Base-by-base conservation (phyloP, 2,329 filamentous ascomycete species). In the Calonectria henricotiae region DNA sequence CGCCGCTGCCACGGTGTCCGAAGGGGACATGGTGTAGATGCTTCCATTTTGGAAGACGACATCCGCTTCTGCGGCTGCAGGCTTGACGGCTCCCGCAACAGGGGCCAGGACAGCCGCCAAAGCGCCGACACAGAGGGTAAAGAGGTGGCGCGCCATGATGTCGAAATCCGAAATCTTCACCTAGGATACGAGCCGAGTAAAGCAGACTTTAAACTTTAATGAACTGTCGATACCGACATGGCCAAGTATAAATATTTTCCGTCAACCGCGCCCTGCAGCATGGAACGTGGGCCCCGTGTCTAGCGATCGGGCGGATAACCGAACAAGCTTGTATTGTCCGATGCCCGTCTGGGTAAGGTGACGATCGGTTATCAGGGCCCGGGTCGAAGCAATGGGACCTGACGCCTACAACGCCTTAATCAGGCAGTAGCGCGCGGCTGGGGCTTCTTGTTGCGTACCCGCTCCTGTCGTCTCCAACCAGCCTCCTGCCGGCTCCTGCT, bases 21-120 rank as follows among this genome's bases (percentile, higher is more conserved):
- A 49, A 4, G 66, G 47, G 30, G 62, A 46, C 70, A 79, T 75
- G 30, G 75, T 75, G 65, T 79, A 78, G 51, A 79, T 79, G 35
- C 62, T 73, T 37, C 76, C 77, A 77, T 79, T 79, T 51, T 68
- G 69, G 8, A 79, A 74, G 27, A 79, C 77, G 2, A 74, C 66
- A 43, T 79, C 77, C 2, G 77, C 76, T 1, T 72, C 47, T 43
- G 25, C 35, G 7, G 49, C 47, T 43, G 25, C 35, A 15, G 49
- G 15, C 30, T 51, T 30, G 47, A 62, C 64, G 46, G 37, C 66
- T 9, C 41, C 47, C 4, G 61, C 37, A 58, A 69, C 64, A 27
- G 71, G 74, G 55, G 49, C 44, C 5, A 77, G 27, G 54, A 69
- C 64, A 27, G 71, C 75, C 62, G 49, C 44, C 5, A 77, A 30